Base-by-base conservation (phyloP, 129 eudicot species). In the Cynara cardunculus region DNA sequence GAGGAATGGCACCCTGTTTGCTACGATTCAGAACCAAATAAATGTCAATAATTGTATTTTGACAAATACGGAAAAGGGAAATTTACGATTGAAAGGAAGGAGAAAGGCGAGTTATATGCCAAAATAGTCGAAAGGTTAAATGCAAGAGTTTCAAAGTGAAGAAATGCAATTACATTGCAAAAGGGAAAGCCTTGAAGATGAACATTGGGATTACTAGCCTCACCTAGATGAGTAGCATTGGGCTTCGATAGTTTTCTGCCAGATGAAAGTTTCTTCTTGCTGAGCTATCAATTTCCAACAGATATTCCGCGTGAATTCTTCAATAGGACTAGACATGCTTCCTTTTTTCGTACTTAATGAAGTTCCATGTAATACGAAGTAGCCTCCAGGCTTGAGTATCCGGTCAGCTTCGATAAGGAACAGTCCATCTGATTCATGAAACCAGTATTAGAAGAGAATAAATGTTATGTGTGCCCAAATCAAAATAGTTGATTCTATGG, bases 301-400 rank as follows among this genome's bases (percentile, higher is more conserved):
- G 27, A 94, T 86, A 69, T 89, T 92, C 64, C 61, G 81, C 0
- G 94, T 65, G 67, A 89, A 82, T 64, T 85, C 97, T 84, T 90
- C 94, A 72, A 93, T 73, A 78, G 89, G 87, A 66, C 53, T 85
- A 72, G 84, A 75, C 83, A 79, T 65, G 78, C 79, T 87, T 76
- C 92, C 89, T 81, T 86, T 84, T 62, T 78, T 66, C 39, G 71
- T 68, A 18, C 71, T 84, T 49, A 85, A 25, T 21, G 92, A 84
- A 82, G 87, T 78, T 81, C 84, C 90, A 68, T 87, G 94, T 81
- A 92, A 85, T 30, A 94, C 96, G 74, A 94, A 88, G 84, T 92
- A 94, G 59, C 98, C 98, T 64, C 98, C 98, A 59, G 98, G 98
- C 87, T 90, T 94, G 72, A 94, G 90, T 37, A 94, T 82, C 75